Evolutionary conservation across 108 stramenopile genomes (phyloP).

Genomic region (Bacterosira constricta): DNA sequence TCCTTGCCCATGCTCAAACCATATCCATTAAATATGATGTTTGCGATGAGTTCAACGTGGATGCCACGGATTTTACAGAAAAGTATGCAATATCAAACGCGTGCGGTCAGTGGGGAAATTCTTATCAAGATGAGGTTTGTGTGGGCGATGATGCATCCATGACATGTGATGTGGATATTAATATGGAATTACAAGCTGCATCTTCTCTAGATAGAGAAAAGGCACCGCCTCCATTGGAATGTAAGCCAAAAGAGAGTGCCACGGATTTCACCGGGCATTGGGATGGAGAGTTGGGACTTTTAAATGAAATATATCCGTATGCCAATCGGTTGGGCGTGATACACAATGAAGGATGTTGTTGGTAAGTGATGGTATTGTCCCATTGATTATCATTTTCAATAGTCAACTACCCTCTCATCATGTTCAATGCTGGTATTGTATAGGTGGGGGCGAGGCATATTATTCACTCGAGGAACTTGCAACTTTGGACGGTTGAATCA

Average conservation of each 20-base stretch:
- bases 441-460: constrained; percentile 49
- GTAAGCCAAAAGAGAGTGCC: constrained; percentile 12
- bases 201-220: constrained; percentile 4
- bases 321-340: constrained; percentile 38
- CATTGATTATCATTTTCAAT: background rate
- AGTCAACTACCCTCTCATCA: background rate
- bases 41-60: constrained; percentile 41
- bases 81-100: constrained; percentile 28
- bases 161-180: constrained; percentile 29
- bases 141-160: constrained; percentile 3
- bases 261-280: constrained; percentile 34
- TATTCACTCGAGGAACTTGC: constrained; percentile 42
- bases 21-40: constrained; percentile 41
- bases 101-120: constrained; percentile 32
- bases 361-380: background rate
- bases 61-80: constrained; percentile 6
- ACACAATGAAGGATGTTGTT: constrained; percentile 37
- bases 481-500: constrained; percentile 49
- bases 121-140: constrained; percentile 25
- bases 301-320: constrained; percentile 9
- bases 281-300: constrained; percentile 8
- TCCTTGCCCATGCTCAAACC: constrained; percentile 24
- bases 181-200: constrained; percentile 22
- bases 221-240: constrained; percentile 16
- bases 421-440: constrained; percentile 31